Evolutionary conservation across 2,329 filamentous ascomycete species (phyloP).

Genomic region (Rutstroemia sp.): DNA sequence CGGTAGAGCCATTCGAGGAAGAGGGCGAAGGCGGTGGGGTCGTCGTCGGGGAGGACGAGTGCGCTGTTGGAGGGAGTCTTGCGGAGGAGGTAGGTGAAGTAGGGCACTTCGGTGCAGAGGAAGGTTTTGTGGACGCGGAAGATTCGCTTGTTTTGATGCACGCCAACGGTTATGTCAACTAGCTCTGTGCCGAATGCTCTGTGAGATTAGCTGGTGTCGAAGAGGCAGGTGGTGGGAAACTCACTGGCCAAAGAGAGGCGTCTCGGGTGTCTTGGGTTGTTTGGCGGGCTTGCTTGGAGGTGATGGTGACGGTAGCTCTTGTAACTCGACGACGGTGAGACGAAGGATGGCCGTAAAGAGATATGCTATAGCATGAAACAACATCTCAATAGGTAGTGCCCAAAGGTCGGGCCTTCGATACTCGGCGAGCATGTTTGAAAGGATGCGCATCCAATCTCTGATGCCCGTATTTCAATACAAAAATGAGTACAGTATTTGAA

Average conservation of each 20-base stretch:
- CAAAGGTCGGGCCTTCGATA: too few species aligned
- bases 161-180: neutral
- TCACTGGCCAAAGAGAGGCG: neutral
- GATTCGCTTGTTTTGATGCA: neutral
- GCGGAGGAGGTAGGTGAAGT: neutral
- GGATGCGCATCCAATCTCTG: too few species aligned
- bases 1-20: neutral
- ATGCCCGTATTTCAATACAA: too few species aligned
- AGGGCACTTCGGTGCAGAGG: neutral
- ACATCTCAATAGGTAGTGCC: too few species aligned
- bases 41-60: neutral
- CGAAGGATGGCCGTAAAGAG: too few species aligned
- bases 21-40: neutral
- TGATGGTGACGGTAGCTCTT: neutral
- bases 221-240: neutral
- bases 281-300: neutral
- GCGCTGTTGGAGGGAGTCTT: neutral
- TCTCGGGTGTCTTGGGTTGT: neutral
- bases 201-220: neutral
- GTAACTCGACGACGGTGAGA: neutral
- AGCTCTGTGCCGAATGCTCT: neutral
- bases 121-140: neutral
- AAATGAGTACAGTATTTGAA: too few species aligned
- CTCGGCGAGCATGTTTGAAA: too few species aligned
- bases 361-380: too few species aligned